A percentile compares a stretch with the other conserved stretches of the same genome.
Evolutionary conservation across 495 filamentous ascomycete species (phyloP).

Genomic region (Aspergillus olivimuriae): DNA sequence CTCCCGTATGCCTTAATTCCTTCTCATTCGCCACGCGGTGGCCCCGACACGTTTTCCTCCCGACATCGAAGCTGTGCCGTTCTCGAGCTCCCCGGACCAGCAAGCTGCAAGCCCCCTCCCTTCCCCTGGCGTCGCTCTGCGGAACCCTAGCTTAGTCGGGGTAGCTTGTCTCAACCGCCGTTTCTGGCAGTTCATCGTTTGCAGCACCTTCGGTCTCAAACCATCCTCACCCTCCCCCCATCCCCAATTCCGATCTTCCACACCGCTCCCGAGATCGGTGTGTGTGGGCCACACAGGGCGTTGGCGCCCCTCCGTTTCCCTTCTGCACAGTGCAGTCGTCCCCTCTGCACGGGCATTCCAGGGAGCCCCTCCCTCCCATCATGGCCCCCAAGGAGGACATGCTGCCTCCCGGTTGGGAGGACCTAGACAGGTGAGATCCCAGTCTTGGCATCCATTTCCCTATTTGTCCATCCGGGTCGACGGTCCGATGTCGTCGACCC

Average conservation of each 20-base stretch:
- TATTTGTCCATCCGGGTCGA: background rate
- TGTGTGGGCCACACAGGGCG: constrained; percentile 8
- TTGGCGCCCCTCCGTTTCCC: constrained; percentile 4
- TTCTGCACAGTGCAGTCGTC: no score
- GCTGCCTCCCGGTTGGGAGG: constrained; percentile 44
- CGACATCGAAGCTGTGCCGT: background rate
- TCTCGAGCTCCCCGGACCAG: background rate
- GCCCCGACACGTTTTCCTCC: no score
- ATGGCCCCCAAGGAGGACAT: constrained; percentile 46
- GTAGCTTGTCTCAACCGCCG: constrained; percentile 17
- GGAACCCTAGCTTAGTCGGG: background rate
- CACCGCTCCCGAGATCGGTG: constrained; percentile 1
- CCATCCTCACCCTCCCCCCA: background rate
- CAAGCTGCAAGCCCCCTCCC: no score
- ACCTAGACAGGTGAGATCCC: constrained; percentile 40
- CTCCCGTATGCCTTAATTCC: constrained; percentile 8
- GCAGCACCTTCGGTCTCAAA: constrained; percentile 12
- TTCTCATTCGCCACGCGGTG: constrained; percentile 11
- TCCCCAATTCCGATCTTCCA: constrained; percentile 3
- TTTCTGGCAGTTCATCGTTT: constrained; percentile 12
- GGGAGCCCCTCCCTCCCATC: constrained; percentile 22
- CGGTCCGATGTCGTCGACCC: background rate
- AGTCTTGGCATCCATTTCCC: constrained; percentile 13
- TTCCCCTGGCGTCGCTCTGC: no score
- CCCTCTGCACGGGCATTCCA: constrained; percentile 28